phyloP scores from a whole-genome alignment of 2,329 filamentous ascomycete species.

The Calonectria honghensis region DNA sequence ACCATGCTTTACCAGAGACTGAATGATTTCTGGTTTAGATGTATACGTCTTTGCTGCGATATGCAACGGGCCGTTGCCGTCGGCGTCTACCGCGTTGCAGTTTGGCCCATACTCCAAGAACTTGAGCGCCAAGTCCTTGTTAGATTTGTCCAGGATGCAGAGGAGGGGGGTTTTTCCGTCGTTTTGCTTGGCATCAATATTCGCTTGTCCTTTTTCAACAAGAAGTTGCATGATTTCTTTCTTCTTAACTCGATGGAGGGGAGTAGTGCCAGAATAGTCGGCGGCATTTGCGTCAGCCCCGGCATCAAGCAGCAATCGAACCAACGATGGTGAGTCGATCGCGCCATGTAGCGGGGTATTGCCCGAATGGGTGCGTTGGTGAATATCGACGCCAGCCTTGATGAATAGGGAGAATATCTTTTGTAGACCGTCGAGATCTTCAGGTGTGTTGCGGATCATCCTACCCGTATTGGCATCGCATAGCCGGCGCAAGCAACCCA shows the following conservation, averaged over 20 bases:
- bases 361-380: conserved; percentile 43
- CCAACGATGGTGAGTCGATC: conserved; percentile 15
- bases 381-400: conserved; percentile 50
- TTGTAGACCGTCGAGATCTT: conserved; percentile 14
- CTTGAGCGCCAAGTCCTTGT: conserved; percentile 3
- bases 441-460: not conserved
- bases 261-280: conserved; percentile 42
- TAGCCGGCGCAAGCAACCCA: conserved; percentile 41
- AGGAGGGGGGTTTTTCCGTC: conserved; percentile 53
- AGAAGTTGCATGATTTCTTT: conserved; percentile 48
- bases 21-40: not conserved
- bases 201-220: conserved; percentile 47
- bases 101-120: conserved; percentile 46
- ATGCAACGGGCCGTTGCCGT: conserved; percentile 51
- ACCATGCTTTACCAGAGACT: conserved; percentile 44
- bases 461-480: not conserved
- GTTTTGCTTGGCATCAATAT: conserved; percentile 49
- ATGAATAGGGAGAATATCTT: conserved; percentile 46
- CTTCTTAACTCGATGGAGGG: conserved; percentile 38
- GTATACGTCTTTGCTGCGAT: conserved; percentile 7
- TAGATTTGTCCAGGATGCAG: not conserved
- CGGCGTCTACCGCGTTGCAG: conserved; percentile 42
- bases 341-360: conserved; percentile 48
- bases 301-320: conserved; percentile 47
- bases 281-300: conserved; percentile 51